Conservation (phyloP, 345 rosid species). For the Brassica cretica region DNA sequence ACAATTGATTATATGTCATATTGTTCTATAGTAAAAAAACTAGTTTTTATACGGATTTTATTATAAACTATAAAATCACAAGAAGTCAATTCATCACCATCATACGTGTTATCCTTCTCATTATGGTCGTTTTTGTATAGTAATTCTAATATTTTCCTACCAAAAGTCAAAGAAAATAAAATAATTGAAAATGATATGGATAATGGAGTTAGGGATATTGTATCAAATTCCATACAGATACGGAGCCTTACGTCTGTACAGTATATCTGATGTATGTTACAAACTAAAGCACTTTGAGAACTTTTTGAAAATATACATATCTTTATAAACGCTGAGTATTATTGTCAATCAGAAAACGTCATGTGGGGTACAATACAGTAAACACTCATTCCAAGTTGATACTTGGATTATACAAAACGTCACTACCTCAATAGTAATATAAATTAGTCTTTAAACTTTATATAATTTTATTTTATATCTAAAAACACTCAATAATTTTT, state of each 20-base stretch:
- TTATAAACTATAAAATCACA: background rate
- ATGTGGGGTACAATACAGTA: slow-evolving; percentile 24
- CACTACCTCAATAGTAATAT: no score
- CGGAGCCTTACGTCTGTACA: slow-evolving; percentile 30
- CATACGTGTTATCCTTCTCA: slow-evolving; percentile 29
- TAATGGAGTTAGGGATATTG: slow-evolving; percentile 23
- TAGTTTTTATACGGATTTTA: background rate
- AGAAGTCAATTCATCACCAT: slow-evolving; percentile 23
- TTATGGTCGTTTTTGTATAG: slow-evolving; percentile 1
- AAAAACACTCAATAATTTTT: no score
- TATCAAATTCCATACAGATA: slow-evolving; percentile 30
- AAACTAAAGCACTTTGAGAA: background rate
- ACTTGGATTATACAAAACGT: no score
- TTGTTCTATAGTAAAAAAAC: background rate
- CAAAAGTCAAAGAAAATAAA: background rate
- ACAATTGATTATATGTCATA: background rate
- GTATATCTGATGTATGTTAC: background rate
- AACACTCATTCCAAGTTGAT: slow-evolving; percentile 28
- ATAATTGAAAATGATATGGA: slow-evolving; percentile 13
- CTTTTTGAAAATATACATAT: background rate
- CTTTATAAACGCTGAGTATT: background rate
- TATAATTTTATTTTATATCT: no score
- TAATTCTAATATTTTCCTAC: background rate
- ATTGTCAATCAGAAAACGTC: slow-evolving; percentile 31
- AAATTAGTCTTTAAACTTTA: no score